Evolutionary conservation across 2,329 filamentous ascomycete species (phyloP), one percentile per base, ranked within the genome.

Genomic region (Pestalotiopsis sp.): DNA sequence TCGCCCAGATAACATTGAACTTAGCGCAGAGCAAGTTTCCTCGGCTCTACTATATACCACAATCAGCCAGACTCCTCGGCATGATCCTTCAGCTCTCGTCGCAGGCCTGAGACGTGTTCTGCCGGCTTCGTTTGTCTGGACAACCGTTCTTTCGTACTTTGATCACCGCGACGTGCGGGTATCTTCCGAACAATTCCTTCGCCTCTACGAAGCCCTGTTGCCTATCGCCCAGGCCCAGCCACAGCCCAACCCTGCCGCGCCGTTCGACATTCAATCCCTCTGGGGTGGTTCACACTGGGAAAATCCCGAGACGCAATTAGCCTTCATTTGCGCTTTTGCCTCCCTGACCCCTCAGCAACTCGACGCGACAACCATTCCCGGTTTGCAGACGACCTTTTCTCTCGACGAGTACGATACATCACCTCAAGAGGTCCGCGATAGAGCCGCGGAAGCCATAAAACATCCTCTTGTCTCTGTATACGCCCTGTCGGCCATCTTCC

Each of bases 381-480:
- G 92, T 41, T 86, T 98, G 45, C 89, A 93, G 68, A 87, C 90
- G 27, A 93, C 94, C 2, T 97, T 98, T 77, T 89, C 90, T 2
- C 75, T 88, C 3, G 84, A 88, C 4, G 85, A 87, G 5, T 90
- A 89, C 70, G 80, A 81, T 20, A 80, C 85, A 36, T 86, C 87
- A 6, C 77, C 83, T 0, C 75, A 80, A 0, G 83, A 84, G 57
- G 83, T 89, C 12, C 83, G 81, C 61, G 85, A 88, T 68, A 82
- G 86, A 58, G 88, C 87, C 13, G 80, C 83, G 0, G 81, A 86
- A 69, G 95, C 94, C 23, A 89, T 93, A 65, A 93, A 91, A 76
- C 95, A 97, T 72, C 94, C 96, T 4, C 88, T 98, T 39, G 93
- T 96, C 38, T 99, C 96, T 2, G 87, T 95, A 39, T 93, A 94